These are phyloP conservation scores for Amanita rubescens DNA, from an alignment of 768 basidiomycete species.

Conservation along the genomic window DNA sequence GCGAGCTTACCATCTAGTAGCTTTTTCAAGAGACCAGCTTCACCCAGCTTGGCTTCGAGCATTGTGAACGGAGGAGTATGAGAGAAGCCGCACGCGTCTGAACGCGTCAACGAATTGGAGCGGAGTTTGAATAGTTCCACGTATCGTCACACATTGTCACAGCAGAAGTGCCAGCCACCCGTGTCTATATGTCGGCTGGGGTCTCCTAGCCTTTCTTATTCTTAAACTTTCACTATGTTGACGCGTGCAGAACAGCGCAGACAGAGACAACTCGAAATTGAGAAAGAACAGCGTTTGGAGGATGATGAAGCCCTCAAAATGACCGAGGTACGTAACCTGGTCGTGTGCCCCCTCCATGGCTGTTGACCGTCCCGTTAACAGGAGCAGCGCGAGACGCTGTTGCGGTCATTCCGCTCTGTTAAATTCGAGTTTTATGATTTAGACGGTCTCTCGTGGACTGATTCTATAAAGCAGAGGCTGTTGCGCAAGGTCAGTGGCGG, in stretches of 20 bases:
- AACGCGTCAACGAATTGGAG: conserved; percentile 19
- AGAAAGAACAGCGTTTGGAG: conserved; percentile 45
- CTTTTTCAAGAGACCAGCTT: conserved; percentile 87
- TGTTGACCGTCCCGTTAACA: conserved; percentile 12
- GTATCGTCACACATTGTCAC: conserved; percentile 16
- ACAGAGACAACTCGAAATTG: conserved; percentile 38
- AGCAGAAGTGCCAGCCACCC: conserved; percentile 1
- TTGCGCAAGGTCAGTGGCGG: conserved; percentile 18
- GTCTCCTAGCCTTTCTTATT: background rate
- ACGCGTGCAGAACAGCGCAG: conserved; percentile 40
- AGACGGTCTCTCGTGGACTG: conserved; percentile 49
- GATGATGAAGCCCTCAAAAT: conserved; percentile 50
- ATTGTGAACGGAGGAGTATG: conserved; percentile 32
- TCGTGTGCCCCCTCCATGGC: background rate
- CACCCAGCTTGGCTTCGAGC: conserved; percentile 87
- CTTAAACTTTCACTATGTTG: conserved; percentile 1
- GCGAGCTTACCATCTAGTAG: conserved; percentile 83
- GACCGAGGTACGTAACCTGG: conserved; percentile 39
- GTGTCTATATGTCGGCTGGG: background rate
- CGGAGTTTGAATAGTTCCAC: conserved; percentile 20
- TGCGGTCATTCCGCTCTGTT: conserved; percentile 42
- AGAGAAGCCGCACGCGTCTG: conserved; percentile 21
- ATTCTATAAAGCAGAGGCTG: conserved; percentile 24
- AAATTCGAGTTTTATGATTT: conserved; percentile 58
- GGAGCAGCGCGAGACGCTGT: conserved; percentile 34